phyloP scores from a whole-genome alignment of 345 rosid species.

The Populus euphratica region DNA sequence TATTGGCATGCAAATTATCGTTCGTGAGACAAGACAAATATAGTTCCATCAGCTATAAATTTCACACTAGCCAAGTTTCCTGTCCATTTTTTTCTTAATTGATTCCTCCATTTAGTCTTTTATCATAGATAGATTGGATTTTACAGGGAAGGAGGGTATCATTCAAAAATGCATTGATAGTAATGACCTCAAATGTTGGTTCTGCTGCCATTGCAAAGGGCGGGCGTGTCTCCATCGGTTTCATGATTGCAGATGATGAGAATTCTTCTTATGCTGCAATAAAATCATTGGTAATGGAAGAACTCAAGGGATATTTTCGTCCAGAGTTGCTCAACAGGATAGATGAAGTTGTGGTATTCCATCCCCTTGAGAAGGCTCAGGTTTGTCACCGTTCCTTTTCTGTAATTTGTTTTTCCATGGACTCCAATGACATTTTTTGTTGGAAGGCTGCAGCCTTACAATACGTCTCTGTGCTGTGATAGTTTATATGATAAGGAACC shows the following conservation, averaged over 20 bases:
- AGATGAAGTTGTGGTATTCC: conserved; percentile 91
- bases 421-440: not conserved
- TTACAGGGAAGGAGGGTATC: conserved; percentile 89
- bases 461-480: not conserved
- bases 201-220: conserved; percentile 89
- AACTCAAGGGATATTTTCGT: conserved; percentile 83
- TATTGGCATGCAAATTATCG: not conserved
- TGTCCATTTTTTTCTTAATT: not conserved
- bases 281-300: conserved; percentile 73
- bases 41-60: not conserved
- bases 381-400: conserved; percentile 39
- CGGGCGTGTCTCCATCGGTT: conserved; percentile 65
- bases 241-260: conserved; percentile 50
- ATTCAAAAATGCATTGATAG: conserved; percentile 83
- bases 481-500: not conserved
- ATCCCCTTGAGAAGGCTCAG: conserved; percentile 78
- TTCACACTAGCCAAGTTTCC: not conserved
- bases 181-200: conserved; percentile 95
- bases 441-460: not conserved
- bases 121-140: conserved; percentile 1
- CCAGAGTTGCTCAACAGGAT: conserved; percentile 95
- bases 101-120: not conserved
- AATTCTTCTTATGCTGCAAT: conserved; percentile 66
- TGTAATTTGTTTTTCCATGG: not conserved
- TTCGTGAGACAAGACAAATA: not conserved